Evolutionary conservation across 306 rosid genomes (phyloP), one percentile per base, ranked within the genome.

Genomic region (Neltuma alba): DNA sequence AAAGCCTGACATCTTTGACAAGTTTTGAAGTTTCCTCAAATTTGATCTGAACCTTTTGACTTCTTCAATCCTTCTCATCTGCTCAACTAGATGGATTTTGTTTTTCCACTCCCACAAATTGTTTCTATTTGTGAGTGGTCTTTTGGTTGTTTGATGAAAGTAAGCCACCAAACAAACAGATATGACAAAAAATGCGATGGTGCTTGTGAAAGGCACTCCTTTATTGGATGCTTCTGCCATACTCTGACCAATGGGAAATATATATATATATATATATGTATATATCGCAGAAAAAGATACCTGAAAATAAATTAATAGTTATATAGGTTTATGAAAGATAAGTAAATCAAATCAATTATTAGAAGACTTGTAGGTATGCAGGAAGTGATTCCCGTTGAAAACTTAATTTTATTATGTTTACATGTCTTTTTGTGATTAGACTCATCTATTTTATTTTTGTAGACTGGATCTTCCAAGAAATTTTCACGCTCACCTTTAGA

Each of bases 1-100:
- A 76, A 79, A 82, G 82, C 80, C 75, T 85, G 86, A 65, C 84
- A 82, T 76, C 36, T 82, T 79, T 82, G 89, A 86, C 85, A 80
- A 76, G n/a, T 71, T 76, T 44, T 41, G 16, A 8, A 27, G 41
- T 6, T 42, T 77, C 76, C 79, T 27, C 69, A 73, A 70, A 21
- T 76, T 10, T 20, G 20, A 41, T 62, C 62, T 74, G 77, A 72
- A 77, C 52, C 79, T 77, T 86, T 86, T 83, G 87, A 83, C 83
- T 83, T 61, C 78, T 83, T 55, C 66, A 82, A 47, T 66, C 20
- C 50, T 27, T 34, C 45, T 34, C 45, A 64, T 36, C 30, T 66
- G 47, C 54, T 12, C 81, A 78, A 74, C 81, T 72, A 52, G 69
- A 31, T 7, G 61, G 76, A 45, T 50, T 5, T 18, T 13, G 10